phyloP scores from a whole-genome alignment of 257 asterid species.

The Nicotiana undulata region DNA sequence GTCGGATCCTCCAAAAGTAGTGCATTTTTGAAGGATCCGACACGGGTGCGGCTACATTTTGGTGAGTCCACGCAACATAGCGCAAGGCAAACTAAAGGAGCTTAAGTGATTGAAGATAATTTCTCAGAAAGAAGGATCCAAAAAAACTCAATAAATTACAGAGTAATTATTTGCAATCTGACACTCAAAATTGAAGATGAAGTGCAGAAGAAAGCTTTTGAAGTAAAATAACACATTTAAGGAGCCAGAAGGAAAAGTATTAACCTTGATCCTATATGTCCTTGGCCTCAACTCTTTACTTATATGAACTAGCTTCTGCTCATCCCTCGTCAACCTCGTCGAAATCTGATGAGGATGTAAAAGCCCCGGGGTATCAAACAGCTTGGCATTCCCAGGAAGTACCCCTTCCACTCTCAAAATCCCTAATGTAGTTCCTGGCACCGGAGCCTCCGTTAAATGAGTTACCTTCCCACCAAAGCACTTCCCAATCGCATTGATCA shows the following conservation, averaged over 20 bases:
- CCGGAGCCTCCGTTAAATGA: slow-evolving; percentile 82
- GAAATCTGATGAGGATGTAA: slow-evolving; percentile 85
- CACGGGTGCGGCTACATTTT: too few relatives aligned
- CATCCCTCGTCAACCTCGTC: slow-evolving; percentile 64
- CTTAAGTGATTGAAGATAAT: not conserved
- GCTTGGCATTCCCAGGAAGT: slow-evolving; percentile 75
- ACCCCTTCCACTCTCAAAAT: slow-evolving; percentile 83
- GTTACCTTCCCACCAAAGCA: slow-evolving; percentile 44
- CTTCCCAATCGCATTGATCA: slow-evolving; percentile 72
- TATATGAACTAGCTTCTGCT: slow-evolving; percentile 56
- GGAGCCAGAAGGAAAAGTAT: not conserved
- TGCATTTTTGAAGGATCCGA: too few relatives aligned
- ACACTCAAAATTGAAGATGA: not conserved
- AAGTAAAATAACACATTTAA: not conserved
- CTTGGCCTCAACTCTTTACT: slow-evolving; percentile 78
- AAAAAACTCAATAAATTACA: too few relatives aligned
- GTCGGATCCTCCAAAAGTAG: too few relatives aligned
- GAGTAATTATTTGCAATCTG: too few relatives aligned
- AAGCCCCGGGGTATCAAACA: slow-evolving; percentile 91
- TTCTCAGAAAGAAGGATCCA: too few relatives aligned
- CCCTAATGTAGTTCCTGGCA: slow-evolving; percentile 87
- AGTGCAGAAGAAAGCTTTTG: not conserved
- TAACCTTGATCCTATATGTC: slow-evolving; percentile 85
- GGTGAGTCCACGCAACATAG: too few relatives aligned
- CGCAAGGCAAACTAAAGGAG: not conserved